Evolutionary conservation across 495 filamentous ascomycete genomes (phyloP).

Genomic region (Penicillium tannophilum): DNA sequence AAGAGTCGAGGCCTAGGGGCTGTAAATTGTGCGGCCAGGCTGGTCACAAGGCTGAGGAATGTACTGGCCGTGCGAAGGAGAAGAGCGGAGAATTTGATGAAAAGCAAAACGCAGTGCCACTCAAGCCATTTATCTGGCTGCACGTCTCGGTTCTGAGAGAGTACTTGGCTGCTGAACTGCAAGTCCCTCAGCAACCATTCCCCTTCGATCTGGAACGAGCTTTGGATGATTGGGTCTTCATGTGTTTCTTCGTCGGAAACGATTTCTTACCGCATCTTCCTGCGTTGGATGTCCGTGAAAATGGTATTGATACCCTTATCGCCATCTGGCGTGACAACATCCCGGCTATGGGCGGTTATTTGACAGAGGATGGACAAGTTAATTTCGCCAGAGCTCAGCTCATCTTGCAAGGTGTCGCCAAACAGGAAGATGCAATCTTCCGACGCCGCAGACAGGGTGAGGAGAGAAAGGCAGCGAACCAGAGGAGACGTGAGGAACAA

Average conservation of each 20-base stretch:
- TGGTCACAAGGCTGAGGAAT: constrained; percentile 83
- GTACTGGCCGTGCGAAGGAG: constrained; percentile 78
- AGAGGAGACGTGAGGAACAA: constrained; percentile 75
- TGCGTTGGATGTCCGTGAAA: constrained; percentile 93
- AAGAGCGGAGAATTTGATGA: constrained; percentile 85
- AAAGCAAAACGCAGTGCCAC: constrained; percentile 66
- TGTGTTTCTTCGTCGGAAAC: constrained; percentile 99
- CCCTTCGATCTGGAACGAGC: constrained; percentile 90
- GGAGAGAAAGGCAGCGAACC: constrained; percentile 74
- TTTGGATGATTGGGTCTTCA: constrained; percentile 99
- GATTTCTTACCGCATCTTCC: constrained; percentile 98
- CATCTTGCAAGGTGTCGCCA: constrained; percentile 86
- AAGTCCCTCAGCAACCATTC: constrained; percentile 76
- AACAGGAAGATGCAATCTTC: constrained; percentile 96
- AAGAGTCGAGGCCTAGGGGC: constrained; percentile 75
- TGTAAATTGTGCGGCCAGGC: constrained; percentile 89
- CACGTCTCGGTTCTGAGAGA: constrained; percentile 90
- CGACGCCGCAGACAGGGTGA: constrained; percentile 77
- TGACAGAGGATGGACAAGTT: constrained; percentile 92
- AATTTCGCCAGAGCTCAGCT: constrained; percentile 83
- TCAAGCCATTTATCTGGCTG: constrained; percentile 98
- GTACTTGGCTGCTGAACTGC: constrained; percentile 88
- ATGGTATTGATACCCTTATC: constrained; percentile 94
- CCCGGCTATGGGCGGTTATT: constrained; percentile 86
- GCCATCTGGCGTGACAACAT: constrained; percentile 95